Conservation (phyloP, 1,284 basidiomycete genomes). For the Crucibulum cyathiforme region DNA sequence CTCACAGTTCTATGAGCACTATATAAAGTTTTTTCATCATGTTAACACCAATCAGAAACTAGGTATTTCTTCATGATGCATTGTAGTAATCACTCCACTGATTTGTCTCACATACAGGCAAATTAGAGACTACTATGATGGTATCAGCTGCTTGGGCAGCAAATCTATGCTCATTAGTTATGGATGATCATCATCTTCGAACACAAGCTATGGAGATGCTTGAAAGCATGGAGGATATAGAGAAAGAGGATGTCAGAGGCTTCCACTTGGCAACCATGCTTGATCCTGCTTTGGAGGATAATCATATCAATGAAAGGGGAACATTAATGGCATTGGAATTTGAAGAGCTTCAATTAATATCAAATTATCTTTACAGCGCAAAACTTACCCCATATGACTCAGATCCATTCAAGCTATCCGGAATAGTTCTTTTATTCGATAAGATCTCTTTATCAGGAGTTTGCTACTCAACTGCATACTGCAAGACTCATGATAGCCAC, state of each 20-base stretch:
- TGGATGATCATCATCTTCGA: slow-evolving; percentile 4
- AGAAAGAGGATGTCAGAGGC: slow-evolving; percentile 5
- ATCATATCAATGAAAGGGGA: not conserved
- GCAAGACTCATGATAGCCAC: too few relatives aligned
- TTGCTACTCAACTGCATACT: too few relatives aligned
- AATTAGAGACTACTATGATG: slow-evolving; percentile 13
- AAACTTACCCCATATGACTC: too few relatives aligned
- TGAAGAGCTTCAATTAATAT: too few relatives aligned
- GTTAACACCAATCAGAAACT: slow-evolving; percentile 17
- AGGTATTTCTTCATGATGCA: slow-evolving; percentile 4
- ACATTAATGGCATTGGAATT: not conserved
- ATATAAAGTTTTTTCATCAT: slow-evolving; percentile 18
- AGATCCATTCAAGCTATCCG: too few relatives aligned
- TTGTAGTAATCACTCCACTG: not conserved
- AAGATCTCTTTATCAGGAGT: too few relatives aligned
- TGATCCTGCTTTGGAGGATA: slow-evolving; percentile 1
- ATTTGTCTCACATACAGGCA: slow-evolving; percentile 4
- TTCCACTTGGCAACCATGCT: slow-evolving; percentile 7
- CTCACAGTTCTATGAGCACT: slow-evolving; percentile 13
- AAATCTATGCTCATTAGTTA: slow-evolving; percentile 9
- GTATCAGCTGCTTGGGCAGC: slow-evolving; percentile 1
- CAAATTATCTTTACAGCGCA: too few relatives aligned
- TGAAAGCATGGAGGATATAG: not conserved
- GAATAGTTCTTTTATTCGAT: not conserved
- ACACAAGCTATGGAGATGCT: not conserved